Conservation (phyloP, 495 filamentous ascomycete species). For the Aspergillus homomorphus region DNA sequence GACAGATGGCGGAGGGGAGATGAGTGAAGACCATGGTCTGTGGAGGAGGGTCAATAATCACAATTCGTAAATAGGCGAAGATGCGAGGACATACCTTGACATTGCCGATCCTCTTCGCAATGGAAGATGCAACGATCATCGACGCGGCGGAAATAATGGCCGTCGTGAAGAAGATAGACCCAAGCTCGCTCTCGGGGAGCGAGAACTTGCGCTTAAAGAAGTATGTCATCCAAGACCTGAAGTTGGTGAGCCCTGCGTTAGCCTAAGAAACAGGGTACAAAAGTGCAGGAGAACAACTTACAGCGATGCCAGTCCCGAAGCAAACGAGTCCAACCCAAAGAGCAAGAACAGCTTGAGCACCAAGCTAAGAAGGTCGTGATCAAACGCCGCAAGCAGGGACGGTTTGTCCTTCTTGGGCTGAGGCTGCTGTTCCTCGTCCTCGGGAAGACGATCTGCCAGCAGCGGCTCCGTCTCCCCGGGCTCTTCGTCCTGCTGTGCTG, state of each 20-base stretch:
- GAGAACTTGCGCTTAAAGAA: slow-evolving; percentile 76
- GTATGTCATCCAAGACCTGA: slow-evolving; percentile 66
- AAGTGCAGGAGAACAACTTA: slow-evolving; percentile 28
- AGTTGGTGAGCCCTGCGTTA: not conserved
- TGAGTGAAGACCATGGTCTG: slow-evolving; percentile 86
- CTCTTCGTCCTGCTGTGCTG: slow-evolving; percentile 8
- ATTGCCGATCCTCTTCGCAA: slow-evolving; percentile 73
- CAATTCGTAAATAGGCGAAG: too few species aligned
- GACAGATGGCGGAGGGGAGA: slow-evolving; percentile 69
- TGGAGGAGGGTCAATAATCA: too few species aligned
- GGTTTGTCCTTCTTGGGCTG: slow-evolving; percentile 24
- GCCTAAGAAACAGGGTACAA: too few species aligned
- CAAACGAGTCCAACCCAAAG: slow-evolving; percentile 74
- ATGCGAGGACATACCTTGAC: slow-evolving; percentile 50
- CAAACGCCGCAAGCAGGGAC: slow-evolving; percentile 49
- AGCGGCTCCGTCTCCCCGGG: slow-evolving; percentile 44
- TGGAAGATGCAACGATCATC: slow-evolving; percentile 69
- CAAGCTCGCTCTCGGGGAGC: slow-evolving; percentile 65
- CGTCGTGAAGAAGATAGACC: slow-evolving; percentile 64
- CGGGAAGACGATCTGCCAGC: slow-evolving; percentile 30
- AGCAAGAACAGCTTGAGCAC: slow-evolving; percentile 71
- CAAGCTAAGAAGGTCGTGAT: slow-evolving; percentile 53
- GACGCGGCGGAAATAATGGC: slow-evolving; percentile 64
- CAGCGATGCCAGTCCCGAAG: slow-evolving; percentile 72
- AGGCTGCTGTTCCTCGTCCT: not conserved